Conservation (phyloP, 164 flowering plant species). For the Vitis cinerea region DNA sequence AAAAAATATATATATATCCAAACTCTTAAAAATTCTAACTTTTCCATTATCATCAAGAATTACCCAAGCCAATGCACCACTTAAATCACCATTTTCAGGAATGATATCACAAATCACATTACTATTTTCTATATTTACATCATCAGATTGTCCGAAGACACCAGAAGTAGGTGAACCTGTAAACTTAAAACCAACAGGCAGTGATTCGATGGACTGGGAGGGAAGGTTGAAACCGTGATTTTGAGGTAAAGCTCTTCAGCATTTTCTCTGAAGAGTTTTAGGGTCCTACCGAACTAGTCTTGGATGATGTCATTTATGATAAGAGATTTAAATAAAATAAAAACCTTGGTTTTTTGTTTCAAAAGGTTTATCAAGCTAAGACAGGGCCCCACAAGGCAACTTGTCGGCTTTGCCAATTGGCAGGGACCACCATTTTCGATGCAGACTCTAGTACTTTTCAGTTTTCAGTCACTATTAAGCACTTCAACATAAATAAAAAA, state of each 20-base stretch:
- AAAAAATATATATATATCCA: no score
- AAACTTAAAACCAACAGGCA: conserved; percentile 56
- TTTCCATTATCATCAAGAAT: not conserved
- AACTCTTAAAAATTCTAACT: no score
- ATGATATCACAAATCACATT: conserved; percentile 9
- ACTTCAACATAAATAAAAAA: not conserved
- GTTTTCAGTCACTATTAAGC: conserved; percentile 20
- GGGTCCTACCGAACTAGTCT: conserved; percentile 15
- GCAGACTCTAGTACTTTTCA: conserved; percentile 18
- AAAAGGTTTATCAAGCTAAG: conserved; percentile 31
- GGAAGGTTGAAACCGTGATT: conserved; percentile 28
- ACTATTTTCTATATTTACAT: conserved; percentile 12
- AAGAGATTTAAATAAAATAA: conserved; percentile 18
- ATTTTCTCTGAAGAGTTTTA: conserved; percentile 21
- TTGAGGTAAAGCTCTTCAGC: conserved; percentile 17
- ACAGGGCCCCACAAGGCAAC: conserved; percentile 35
- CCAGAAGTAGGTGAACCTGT: conserved; percentile 26
- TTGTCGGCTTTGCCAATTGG: conserved; percentile 27
- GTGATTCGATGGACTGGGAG: conserved; percentile 45
- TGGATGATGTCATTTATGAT: conserved; percentile 21
- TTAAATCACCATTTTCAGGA: conserved; percentile 28
- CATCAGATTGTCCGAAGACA: conserved; percentile 4
- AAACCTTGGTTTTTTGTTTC: conserved; percentile 15
- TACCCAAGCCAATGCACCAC: conserved; percentile 12
- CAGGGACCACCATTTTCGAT: conserved; percentile 35